phyloP scores from a whole-genome alignment of 164 flowering plant genomes.

The Warburgia ugandensis region DNA sequence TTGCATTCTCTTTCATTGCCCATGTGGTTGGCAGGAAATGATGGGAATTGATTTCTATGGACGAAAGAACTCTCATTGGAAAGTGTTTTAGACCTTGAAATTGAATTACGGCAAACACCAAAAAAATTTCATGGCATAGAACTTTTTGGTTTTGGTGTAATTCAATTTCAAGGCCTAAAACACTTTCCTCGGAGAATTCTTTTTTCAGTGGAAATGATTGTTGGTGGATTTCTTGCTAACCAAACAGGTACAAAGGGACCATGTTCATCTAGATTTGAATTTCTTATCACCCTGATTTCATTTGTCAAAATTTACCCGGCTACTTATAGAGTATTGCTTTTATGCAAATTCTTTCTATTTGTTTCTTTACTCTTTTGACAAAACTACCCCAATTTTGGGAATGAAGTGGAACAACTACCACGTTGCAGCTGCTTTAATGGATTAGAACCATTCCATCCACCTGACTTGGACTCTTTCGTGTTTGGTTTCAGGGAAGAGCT shows the following conservation, averaged over 20 bases:
- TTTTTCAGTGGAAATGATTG: background rate
- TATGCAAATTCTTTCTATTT: background rate
- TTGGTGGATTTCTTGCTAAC: background rate
- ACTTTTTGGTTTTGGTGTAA: too few species aligned
- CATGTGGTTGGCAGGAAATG: too few species aligned
- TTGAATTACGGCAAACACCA: too few species aligned
- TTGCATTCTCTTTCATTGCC: too few species aligned
- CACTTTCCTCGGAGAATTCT: too few species aligned
- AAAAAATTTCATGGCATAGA: too few species aligned
- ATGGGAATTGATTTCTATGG: too few species aligned
- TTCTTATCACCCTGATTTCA: background rate
- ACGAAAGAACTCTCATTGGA: too few species aligned
- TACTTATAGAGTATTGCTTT: background rate
- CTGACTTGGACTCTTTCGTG: conserved; percentile 1
- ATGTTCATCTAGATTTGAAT: background rate
- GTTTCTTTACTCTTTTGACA: background rate
- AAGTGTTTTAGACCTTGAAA: too few species aligned
- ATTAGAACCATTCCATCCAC: background rate
- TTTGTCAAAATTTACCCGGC: background rate
- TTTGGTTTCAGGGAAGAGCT: conserved; percentile 62
- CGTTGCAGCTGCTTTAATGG: too few species aligned
- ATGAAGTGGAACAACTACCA: background rate
- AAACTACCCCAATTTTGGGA: background rate
- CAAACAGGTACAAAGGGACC: background rate
- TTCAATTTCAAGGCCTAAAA: too few species aligned